Conservation (phyloP, 1,284 basidiomycete species). For the Ceratobasidium sp. region DNA sequence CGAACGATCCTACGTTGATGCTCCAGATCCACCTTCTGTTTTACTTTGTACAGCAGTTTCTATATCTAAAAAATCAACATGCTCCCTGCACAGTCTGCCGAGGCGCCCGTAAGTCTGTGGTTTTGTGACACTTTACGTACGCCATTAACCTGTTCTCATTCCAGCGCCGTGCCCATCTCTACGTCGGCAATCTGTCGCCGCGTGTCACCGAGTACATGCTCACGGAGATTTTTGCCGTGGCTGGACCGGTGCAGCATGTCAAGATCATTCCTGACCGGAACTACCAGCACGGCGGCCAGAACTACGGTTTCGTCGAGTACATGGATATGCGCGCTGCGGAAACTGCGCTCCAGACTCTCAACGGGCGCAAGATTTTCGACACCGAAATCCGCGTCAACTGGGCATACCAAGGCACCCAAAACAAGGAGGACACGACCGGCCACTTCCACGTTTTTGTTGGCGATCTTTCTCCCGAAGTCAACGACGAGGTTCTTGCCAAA, state of each 20-base stretch:
- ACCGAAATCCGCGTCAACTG: constrained; percentile 98
- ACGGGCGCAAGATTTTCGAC: constrained; percentile 98
- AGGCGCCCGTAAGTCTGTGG: constrained; percentile 72
- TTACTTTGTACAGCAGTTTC: constrained; percentile 42
- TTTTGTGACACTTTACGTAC: constrained; percentile 1
- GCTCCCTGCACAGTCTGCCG: constrained; percentile 61
- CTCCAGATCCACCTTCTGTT: constrained; percentile 39
- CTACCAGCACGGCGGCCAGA: constrained; percentile 96
- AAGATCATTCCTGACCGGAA: constrained; percentile 99
- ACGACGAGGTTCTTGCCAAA: constrained; percentile 95
- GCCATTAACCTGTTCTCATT: constrained; percentile 49
- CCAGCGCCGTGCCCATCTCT: constrained; percentile 83
- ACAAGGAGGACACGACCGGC: constrained; percentile 94
- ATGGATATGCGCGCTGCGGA: constrained; percentile 98
- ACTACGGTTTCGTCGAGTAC: constrained; percentile 99
- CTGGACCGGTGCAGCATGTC: constrained; percentile 94
- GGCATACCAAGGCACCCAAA: constrained; percentile 97
- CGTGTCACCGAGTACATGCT: constrained; percentile 95
- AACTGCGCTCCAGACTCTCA: constrained; percentile 95
- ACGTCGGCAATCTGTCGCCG: constrained; percentile 96
- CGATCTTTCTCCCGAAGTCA: constrained; percentile 97
- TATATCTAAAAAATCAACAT: constrained; percentile 42
- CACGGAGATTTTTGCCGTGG: constrained; percentile 95
- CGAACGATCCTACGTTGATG: constrained; percentile 32
- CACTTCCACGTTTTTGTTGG: constrained; percentile 99